phyloP scores from a whole-genome alignment of 345 rosid genomes.

The Populus davidiana region DNA sequence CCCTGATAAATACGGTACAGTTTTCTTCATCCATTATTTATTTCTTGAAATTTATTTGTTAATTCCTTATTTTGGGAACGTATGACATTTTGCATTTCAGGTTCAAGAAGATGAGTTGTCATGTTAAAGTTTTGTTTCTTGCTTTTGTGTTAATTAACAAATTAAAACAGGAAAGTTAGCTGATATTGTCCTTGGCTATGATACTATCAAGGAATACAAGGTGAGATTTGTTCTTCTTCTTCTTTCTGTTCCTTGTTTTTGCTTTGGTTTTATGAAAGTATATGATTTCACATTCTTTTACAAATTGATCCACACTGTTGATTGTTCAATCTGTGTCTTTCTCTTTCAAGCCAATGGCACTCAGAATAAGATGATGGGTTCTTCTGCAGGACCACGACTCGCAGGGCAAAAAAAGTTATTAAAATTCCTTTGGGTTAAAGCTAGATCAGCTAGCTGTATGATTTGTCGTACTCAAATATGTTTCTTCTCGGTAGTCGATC shows the following conservation, averaged over 20 bases:
- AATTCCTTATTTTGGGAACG: neutral
- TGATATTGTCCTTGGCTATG: constrained; percentile 80
- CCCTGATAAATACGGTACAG: constrained; percentile 74
- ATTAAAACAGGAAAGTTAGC: constrained; percentile 42
- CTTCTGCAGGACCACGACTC: too few relatives aligned
- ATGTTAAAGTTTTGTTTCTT: neutral
- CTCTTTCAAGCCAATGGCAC: too few relatives aligned
- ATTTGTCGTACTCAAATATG: too few relatives aligned
- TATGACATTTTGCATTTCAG: neutral
- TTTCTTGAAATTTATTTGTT: neutral
- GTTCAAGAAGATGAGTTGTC: neutral
- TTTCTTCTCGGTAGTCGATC: too few relatives aligned
- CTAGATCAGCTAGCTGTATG: too few relatives aligned
- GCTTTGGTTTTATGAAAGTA: neutral
- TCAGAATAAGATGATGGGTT: too few relatives aligned
- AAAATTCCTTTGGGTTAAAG: too few relatives aligned
- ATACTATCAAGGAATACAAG: constrained; percentile 54
- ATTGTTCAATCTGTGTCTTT: neutral
- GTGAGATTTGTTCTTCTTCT: constrained; percentile 25
- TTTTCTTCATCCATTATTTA: neutral
- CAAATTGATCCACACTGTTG: too few relatives aligned
- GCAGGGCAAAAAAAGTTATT: too few relatives aligned
- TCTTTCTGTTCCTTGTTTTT: neutral
- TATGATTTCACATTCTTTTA: neutral
- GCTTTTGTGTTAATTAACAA: constrained; percentile 25